Percentiles rank a stretch among this genome's conserved stretches.
Conservation (phyloP, 75 land plant species). For the Adiantum capillusveneris region DNA sequence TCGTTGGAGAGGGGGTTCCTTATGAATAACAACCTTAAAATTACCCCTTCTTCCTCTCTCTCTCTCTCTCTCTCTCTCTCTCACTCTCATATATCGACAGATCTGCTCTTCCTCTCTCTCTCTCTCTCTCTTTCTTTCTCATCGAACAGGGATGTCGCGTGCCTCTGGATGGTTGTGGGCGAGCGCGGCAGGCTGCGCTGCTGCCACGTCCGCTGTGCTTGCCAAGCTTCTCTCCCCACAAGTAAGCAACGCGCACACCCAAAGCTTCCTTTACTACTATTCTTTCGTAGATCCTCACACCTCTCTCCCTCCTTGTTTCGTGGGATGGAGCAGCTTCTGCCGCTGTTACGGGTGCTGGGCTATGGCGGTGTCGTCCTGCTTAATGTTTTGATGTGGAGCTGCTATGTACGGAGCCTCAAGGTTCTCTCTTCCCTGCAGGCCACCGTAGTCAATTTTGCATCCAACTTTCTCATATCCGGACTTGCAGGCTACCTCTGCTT, state of each 20-base stretch:
- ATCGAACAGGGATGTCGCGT: too few relatives aligned
- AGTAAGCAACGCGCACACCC: slow-evolving; percentile 16
- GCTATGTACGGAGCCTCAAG: slow-evolving; percentile 76
- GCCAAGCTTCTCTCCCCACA: slow-evolving; percentile 60
- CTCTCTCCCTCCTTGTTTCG: not conserved
- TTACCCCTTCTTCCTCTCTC: too few relatives aligned
- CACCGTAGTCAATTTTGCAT: slow-evolving; percentile 79
- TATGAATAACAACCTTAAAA: too few relatives aligned
- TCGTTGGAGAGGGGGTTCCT: too few relatives aligned
- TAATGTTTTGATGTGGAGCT: slow-evolving; percentile 94
- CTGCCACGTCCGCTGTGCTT: slow-evolving; percentile 67
- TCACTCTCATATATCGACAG: too few relatives aligned
- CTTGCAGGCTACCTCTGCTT: slow-evolving; percentile 74
- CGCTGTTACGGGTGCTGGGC: slow-evolving; percentile 29
- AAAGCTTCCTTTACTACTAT: too few relatives aligned
- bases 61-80: too few relatives aligned
- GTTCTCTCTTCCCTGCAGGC: slow-evolving; percentile 83
- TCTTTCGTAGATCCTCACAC: not conserved
- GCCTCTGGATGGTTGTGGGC: slow-evolving; percentile 45
- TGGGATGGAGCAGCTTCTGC: slow-evolving; percentile 6
- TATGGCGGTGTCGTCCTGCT: slow-evolving; percentile 59
- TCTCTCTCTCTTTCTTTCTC: too few relatives aligned
- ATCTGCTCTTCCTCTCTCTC: too few relatives aligned
- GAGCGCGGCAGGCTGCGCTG: slow-evolving; percentile 49
- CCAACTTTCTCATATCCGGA: slow-evolving; percentile 84